Base-by-base conservation (phyloP, 495 filamentous ascomycete species). In the Hapsidospora chrysogenum region DNA sequence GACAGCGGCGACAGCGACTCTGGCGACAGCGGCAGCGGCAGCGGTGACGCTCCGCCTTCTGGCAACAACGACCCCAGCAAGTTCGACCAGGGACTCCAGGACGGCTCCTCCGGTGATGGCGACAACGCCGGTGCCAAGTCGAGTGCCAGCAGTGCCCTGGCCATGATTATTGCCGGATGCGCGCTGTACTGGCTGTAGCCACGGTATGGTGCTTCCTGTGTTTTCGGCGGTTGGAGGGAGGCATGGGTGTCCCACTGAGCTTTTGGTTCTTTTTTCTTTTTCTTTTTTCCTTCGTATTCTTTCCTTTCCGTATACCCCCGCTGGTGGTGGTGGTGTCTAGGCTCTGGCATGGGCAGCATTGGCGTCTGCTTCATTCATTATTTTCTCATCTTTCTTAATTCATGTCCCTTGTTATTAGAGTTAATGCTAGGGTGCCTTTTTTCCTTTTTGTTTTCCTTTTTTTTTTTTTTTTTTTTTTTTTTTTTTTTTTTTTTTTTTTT, bases 61-160 rank as follows among this genome's bases (percentile, higher is more conserved):
- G 17, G 29, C 33, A 22, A 7, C 25, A 45, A 56, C 41, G 33
- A 47, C 38, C 57, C 59, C 46, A 38, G 51, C 31, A 31, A 44
- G 41, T 28, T 44, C 40, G 36, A 31, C 42, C 33, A 36, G 22
- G 33, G 25, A 42, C 33, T 56, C 6, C 8, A 31, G n/a, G 4
- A 15, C 9, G 18, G 6, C 19, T n/a, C 28, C 31, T n/a, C n/a
- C 33, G 17, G 20, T 22, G 26, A 35, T 18, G 22, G 33, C 20
- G 22, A 22, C 33, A 34, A 34, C 23, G 18, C 33, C 13, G 33
- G 33, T 8, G 21, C 33, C 11, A 17, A 36, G 33, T 3, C 22
- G 1, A 26, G 21, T 13, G 37, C 22, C 13, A 33, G 37, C 21
- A n/a, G n/a, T n/a, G 10, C 30, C 14, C 21, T 33, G 20, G 37